phyloP scores from a whole-genome alignment of 768 basidiomycete genomes.

The Hebeloma cylindrosporum region DNA sequence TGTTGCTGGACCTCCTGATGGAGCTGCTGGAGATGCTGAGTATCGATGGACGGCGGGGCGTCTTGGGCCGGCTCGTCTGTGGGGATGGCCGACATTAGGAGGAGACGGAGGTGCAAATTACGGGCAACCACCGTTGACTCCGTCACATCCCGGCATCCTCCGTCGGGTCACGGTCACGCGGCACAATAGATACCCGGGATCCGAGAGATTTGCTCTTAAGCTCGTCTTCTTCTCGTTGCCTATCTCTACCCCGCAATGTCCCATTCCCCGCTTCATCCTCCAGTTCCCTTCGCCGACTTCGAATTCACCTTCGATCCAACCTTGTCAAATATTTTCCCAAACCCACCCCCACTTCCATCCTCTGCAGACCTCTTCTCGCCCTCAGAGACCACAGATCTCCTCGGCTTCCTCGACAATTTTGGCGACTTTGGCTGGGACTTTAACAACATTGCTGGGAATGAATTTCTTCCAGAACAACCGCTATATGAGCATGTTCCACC shows the following conservation, averaged over 20 bases:
- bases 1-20: slow-evolving; percentile 47
- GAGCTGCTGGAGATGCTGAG: slow-evolving; percentile 59
- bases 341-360: slow-evolving; percentile 60
- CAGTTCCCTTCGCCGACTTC: slow-evolving; percentile 65
- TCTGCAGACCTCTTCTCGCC: slow-evolving; percentile 79
- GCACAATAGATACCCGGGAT: slow-evolving; percentile 1
- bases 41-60: slow-evolving; percentile 55
- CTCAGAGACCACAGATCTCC: slow-evolving; percentile 73
- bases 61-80: slow-evolving; percentile 65
- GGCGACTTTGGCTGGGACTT: slow-evolving; percentile 59
- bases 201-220: slow-evolving; percentile 6
- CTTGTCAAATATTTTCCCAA: slow-evolving; percentile 57
- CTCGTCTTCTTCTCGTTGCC: slow-evolving; percentile 4
- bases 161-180: slow-evolving; percentile 18
- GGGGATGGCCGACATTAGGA: slow-evolving; percentile 71
- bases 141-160: slow-evolving; percentile 20
- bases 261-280: slow-evolving; percentile 44
- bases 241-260: slow-evolving; percentile 22
- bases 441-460: slow-evolving; percentile 24
- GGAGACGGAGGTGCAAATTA: slow-evolving; percentile 29
- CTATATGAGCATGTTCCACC: slow-evolving; percentile 27
- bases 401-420: slow-evolving; percentile 83
- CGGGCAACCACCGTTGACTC: slow-evolving; percentile 23
- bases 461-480: slow-evolving; percentile 29
- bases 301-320: slow-evolving; percentile 71